Conservation (phyloP, 768 basidiomycete species). For the Pholiota molesta region DNA sequence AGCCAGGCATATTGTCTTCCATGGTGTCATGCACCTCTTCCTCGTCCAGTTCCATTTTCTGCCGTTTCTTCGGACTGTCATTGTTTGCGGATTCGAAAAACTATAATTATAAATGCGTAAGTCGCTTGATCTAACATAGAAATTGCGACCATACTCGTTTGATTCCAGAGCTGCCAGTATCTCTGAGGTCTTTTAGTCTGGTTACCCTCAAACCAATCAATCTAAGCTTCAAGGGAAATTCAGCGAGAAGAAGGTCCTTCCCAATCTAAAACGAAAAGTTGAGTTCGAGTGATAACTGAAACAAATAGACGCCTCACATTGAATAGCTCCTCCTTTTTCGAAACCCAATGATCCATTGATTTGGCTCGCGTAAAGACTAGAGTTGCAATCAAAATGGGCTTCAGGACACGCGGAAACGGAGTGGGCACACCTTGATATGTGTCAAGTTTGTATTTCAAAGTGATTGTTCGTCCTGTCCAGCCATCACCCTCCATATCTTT, state of each 20-base stretch:
- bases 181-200: slow-evolving; percentile 82
- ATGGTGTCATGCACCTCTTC: slow-evolving; percentile 19
- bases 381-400: background rate
- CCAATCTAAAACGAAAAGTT: slow-evolving; percentile 55
- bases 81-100: slow-evolving; percentile 54
- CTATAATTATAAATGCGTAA: slow-evolving; percentile 32
- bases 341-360: slow-evolving; percentile 78
- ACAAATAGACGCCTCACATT: slow-evolving; percentile 47
- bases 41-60: slow-evolving; percentile 16
- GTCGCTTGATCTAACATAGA: background rate
- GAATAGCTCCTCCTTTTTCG: slow-evolving; percentile 77
- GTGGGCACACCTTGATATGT: slow-evolving; percentile 71
- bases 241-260: slow-evolving; percentile 78
- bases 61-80: slow-evolving; percentile 42
- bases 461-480: slow-evolving; percentile 89
- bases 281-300: slow-evolving; percentile 6
- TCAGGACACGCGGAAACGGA: background rate
- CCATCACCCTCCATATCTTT: slow-evolving; percentile 77
- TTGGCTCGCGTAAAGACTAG: slow-evolving; percentile 82
- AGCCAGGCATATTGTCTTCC: slow-evolving; percentile 52
- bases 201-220: slow-evolving; percentile 89
- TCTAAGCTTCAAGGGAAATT: slow-evolving; percentile 78
- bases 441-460: slow-evolving; percentile 91
- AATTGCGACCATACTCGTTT: slow-evolving; percentile 56
- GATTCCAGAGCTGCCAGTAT: slow-evolving; percentile 55